Evolutionary conservation across 345 rosid species (phyloP), one percentile per base, ranked within the genome.

Genomic region (Gossypium arboreum): DNA sequence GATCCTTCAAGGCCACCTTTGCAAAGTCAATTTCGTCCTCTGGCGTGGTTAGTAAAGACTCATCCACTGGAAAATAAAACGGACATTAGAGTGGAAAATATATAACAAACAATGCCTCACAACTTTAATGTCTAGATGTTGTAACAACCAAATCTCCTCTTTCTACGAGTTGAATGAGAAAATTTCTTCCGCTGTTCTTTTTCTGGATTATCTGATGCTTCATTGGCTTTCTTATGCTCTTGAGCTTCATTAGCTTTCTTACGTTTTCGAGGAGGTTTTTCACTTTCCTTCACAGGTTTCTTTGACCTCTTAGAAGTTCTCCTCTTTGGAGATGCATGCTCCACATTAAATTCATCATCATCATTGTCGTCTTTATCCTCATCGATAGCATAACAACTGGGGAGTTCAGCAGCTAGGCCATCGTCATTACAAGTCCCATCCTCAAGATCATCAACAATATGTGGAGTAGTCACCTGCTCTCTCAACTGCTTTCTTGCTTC

Each of bases 11-110:
- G 69, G 86, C 88, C 83, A 93, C 81, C 62, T 47, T 83, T 76
- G 24, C 85, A 79, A 90, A 82, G 43, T 91, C 96, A 3, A 89
- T 85, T 79, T 93, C 97, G 0, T 97, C 97, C 29, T 84, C 85
- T 72, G 71, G 71, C 15, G 48, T 67, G 34, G 86, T 81, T 81
- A 93, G 92, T 82, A 95, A 85, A 59, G 79, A 83, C 74, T 88
- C 81, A 20, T 85, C 86, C 88, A 87, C 94, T 88, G 79, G 25
- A 64, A 73, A 18, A 76, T 65, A 64, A 27, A 79, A 75, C 22
- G 41, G 15, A 63, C 56, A 68, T 7, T 41, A 41, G 27, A 55
- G 64, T 39, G 18, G 64, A 48, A 76, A 41, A 50, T 69, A 51
- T 12, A 68, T 8, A 12, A 74, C 65, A 24, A 44, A 74, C 61